A percentile compares a stretch with the other conserved stretches of the same genome.
Conservation (phyloP, 148 eudicot genomes). For the Silene conica region DNA sequence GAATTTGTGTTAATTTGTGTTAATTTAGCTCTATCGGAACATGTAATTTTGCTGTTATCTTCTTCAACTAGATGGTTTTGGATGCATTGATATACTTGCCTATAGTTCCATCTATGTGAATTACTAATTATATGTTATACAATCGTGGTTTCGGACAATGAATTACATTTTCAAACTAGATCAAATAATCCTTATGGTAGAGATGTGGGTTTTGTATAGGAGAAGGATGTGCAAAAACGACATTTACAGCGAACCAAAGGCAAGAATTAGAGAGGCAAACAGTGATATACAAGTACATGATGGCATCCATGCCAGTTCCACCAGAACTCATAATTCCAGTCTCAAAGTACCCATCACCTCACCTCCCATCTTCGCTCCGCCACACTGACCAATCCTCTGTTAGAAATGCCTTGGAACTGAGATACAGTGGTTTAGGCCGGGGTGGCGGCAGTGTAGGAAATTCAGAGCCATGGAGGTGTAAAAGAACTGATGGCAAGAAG, state of each 20-base stretch:
- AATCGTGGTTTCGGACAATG: not conserved
- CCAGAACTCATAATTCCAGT: slow-evolving; percentile 51
- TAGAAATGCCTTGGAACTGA: slow-evolving; percentile 36
- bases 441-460: slow-evolving; percentile 29
- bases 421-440: slow-evolving; percentile 21
- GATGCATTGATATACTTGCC: too few relatives aligned
- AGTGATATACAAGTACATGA: slow-evolving; percentile 63
- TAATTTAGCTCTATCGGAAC: too few relatives aligned
- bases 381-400: not conserved
- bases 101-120: too few relatives aligned
- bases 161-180: not conserved
- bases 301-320: slow-evolving; percentile 69
- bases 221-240: slow-evolving; percentile 25
- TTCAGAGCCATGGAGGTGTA: slow-evolving; percentile 86
- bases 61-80: too few relatives aligned
- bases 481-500: slow-evolving; percentile 82
- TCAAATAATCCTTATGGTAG: too few relatives aligned
- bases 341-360: slow-evolving; percentile 15
- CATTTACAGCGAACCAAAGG: slow-evolving; percentile 65
- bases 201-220: not conserved
- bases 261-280: slow-evolving; percentile 74
- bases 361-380: not conserved
- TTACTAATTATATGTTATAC: too few relatives aligned
- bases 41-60: too few relatives aligned
- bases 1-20: too few relatives aligned